Evolutionary conservation across 192 early-diverging fungal genomes (phyloP).

Genomic region (Dissophora ornata): DNA sequence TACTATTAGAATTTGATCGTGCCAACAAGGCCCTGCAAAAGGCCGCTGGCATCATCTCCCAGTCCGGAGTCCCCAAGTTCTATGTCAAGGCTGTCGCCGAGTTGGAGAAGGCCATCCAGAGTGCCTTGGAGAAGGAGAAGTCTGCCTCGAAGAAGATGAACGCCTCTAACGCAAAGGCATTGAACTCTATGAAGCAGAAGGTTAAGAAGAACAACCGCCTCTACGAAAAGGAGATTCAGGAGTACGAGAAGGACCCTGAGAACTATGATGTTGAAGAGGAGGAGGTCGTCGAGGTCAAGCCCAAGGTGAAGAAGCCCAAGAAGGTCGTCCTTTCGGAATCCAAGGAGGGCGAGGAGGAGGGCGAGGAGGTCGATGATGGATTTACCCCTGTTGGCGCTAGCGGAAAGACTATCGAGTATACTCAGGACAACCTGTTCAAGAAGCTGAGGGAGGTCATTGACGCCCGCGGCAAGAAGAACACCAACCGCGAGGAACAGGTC

Average conservation of each 20-base stretch:
- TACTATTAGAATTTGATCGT: conserved; percentile 83
- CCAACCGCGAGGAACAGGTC: conserved; percentile 85
- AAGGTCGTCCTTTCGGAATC: conserved; percentile 62
- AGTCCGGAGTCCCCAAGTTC: conserved; percentile 70
- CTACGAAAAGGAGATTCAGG: conserved; percentile 77
- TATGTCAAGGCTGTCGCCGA: conserved; percentile 78
- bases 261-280: conserved; percentile 32
- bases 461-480: conserved; percentile 95
- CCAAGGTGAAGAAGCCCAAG: conserved; percentile 35
- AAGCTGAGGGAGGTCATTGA: conserved; percentile 80
- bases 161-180: conserved; percentile 78
- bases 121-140: conserved; percentile 72
- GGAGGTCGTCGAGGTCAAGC: conserved; percentile 16
- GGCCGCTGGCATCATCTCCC: conserved; percentile 64
- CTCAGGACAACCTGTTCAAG: conserved; percentile 84
- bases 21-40: conserved; percentile 77
- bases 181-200: conserved; percentile 94
- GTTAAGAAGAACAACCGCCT: conserved; percentile 89
- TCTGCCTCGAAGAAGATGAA: conserved; percentile 87
- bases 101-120: conserved; percentile 83
- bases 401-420: conserved; percentile 72
- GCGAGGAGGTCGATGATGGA: conserved; percentile 69
- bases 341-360: conserved; percentile 62
- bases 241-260: conserved; percentile 64
- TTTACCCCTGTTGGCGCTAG: conserved; percentile 77